Percentiles rank a stretch among this genome's conserved stretches.
These are phyloP conservation scores for Pichia cabralensis DNA, from an alignment of 805 yeast species.

Conservation along the genomic window DNA sequence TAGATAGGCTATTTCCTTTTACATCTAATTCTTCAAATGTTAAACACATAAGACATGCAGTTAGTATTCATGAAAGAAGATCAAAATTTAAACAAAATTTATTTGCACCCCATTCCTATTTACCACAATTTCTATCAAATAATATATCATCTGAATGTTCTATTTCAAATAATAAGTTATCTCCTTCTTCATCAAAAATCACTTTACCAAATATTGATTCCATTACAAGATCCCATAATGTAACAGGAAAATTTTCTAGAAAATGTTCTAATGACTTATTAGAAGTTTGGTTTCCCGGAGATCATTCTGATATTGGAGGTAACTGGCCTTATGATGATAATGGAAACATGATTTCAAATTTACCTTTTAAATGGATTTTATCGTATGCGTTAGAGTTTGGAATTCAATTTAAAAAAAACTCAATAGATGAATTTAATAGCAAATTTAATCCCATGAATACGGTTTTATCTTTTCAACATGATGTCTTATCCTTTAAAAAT, in stretches of 20 bases:
- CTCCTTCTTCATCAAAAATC: neutral
- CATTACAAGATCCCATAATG: constrained; percentile 17
- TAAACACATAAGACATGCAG: constrained; percentile 55
- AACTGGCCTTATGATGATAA: constrained; percentile 44
- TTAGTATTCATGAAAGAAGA: constrained; percentile 58
- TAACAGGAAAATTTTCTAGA: constrained; percentile 1
- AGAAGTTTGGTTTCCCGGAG: constrained; percentile 62
- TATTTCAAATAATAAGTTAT: constrained; percentile 1
- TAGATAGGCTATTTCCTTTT: constrained; percentile 51
- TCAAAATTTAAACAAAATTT: constrained; percentile 51
- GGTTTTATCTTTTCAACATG: constrained; percentile 42
- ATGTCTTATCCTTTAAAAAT: constrained; percentile 29
- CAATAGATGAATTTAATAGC: constrained; percentile 31
- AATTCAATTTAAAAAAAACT: constrained; percentile 32
- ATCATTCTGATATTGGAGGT: constrained; percentile 63
- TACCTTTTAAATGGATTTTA: constrained; percentile 54
- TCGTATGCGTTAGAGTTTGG: constrained; percentile 44
- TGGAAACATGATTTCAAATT: constrained; percentile 37
- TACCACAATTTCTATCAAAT: constrained; percentile 16
- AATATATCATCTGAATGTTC: constrained; percentile 7
- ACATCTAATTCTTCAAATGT: constrained; percentile 42
- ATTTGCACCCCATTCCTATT: constrained; percentile 34
- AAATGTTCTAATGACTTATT: constrained; percentile 26
- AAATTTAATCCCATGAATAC: constrained; percentile 32
- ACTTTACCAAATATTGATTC: neutral